Evolutionary conservation across 2,329 filamentous ascomycete genomes (phyloP), one percentile per base, ranked within the genome.

Genomic region (Eutypa lata): DNA sequence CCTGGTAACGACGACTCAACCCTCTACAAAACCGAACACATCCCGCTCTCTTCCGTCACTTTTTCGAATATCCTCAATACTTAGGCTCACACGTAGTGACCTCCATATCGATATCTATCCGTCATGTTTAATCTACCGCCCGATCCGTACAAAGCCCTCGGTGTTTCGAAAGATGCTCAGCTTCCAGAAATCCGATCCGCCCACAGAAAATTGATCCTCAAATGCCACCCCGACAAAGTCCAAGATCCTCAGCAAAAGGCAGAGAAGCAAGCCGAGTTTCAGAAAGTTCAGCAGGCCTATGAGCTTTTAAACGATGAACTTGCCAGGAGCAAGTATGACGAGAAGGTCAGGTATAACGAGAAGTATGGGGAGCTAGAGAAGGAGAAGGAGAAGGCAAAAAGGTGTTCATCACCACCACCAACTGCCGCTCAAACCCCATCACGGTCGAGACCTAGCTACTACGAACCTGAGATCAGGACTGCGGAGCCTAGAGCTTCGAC

Each of bases 171-270:
- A 67, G 83, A 87, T 71, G 89, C 90, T 47, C 83, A 88, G 55
- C 68, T 85, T 42, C 62, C 84, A 47, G 83, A 87, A 61, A 93
- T 97, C 69, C 88, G 90, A 65, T 81, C 83, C 49, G 88, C 90
- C 16, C 87, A 96, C 74, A 86, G 89, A 63, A 96, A 95, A 71
- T 84, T 95, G 40, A 90, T 90, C 35, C 82, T 96, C 61, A 91
- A 89, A 70, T 92, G 88, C 67, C 92, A 97, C 63, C 92, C 92
- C 33, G 92, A 97, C 77, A 96, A 96, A 74, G 84, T 96, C 57
- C 87, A 91, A 60, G 83, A 96, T 64, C 84, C 87, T 50, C 77
- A 83, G 16, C 76, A 89, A 64, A 95, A 94, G 72, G 83, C 84
- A 54, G 76, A 84, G 62, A 95, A 92, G 70, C 85, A 89, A 62